These are phyloP conservation scores for Cryptococcus sp. DNA, from an alignment of 1,284 basidiomycete genomes.

Conservation along the genomic window DNA sequence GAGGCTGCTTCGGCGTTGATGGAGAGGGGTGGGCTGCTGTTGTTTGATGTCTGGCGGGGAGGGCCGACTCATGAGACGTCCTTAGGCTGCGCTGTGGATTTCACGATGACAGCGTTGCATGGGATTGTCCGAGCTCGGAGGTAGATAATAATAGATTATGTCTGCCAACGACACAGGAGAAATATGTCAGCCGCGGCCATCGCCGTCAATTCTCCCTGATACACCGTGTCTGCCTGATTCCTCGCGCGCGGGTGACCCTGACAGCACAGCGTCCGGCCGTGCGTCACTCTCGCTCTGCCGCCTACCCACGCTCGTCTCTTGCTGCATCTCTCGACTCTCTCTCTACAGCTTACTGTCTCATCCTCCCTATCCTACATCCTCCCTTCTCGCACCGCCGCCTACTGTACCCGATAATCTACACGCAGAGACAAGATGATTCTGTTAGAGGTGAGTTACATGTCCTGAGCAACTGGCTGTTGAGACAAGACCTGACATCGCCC, in stretches of 20 bases:
- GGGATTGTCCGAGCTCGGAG: no score
- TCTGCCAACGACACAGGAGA: slow-evolving; percentile 5
- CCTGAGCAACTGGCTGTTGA: not conserved
- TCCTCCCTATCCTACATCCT: not conserved
- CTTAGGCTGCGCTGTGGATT: no score
- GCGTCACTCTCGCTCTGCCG: slow-evolving; percentile 1
- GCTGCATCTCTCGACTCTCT: no score
- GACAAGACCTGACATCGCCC: slow-evolving; percentile 5
- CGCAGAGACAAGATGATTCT: slow-evolving; percentile 60
- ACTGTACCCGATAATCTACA: not conserved
- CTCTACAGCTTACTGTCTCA: not conserved
- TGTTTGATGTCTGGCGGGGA: no score
- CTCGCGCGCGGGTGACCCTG: not conserved
- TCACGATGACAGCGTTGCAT: no score
- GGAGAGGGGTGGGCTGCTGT: no score
- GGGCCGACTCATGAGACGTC: no score
- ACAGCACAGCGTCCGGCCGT: not conserved
- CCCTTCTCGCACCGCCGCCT: not conserved
- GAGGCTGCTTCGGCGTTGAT: no score
- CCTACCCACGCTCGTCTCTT: not conserved
- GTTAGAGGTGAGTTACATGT: slow-evolving; percentile 57
- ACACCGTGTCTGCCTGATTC: no score
- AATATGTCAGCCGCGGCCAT: slow-evolving; percentile 9
- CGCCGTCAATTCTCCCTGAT: no score
- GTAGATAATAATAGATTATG: no score